These are phyloP conservation scores for Sugiyamaella pinicola DNA, from an alignment of 1,139 yeast genomes.

Conservation along the genomic window DNA sequence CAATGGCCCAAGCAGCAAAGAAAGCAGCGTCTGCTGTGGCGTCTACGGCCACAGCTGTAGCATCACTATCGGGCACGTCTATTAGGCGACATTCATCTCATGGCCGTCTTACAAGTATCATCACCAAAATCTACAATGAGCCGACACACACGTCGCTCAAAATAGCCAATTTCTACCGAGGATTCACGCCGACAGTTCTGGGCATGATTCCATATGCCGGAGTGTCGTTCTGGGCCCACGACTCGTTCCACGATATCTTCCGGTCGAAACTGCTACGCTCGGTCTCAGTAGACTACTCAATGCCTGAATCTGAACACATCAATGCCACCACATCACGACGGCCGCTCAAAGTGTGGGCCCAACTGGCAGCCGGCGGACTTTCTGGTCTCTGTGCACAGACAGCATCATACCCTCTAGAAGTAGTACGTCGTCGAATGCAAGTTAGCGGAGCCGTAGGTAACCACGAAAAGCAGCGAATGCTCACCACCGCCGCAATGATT, in stretches of 20 bases:
- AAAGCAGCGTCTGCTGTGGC: not conserved
- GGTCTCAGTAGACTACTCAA: conserved; percentile 19
- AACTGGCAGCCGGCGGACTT: conserved; percentile 87
- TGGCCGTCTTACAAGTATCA: conserved; percentile 60
- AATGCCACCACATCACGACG: conserved; percentile 44
- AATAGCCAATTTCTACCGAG: conserved; percentile 70
- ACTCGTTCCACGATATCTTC: conserved; percentile 81
- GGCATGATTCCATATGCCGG: conserved; percentile 99
- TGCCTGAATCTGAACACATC: conserved; percentile 20
- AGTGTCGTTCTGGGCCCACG: conserved; percentile 93
- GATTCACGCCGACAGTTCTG: conserved; percentile 88
- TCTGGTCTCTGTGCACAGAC: conserved; percentile 96
- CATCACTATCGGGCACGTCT: not conserved
- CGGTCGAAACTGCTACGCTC: conserved; percentile 52
- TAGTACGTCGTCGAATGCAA: conserved; percentile 91
- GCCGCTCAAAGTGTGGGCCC: conserved; percentile 82
- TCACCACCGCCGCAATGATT: conserved; percentile 50
- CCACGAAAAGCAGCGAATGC: conserved; percentile 41
- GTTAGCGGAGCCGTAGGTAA: conserved; percentile 72
- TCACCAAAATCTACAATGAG: conserved; percentile 61
- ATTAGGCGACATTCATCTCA: conserved; percentile 30
- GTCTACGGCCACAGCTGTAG: not conserved
- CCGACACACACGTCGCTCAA: conserved; percentile 34
- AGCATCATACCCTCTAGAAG: conserved; percentile 96
- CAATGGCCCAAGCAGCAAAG: not conserved